A percentile compares a stretch with the other conserved stretches of the same genome.
Evolutionary conservation across 73 alveolate genomes (phyloP).

Genomic region (Paramecium biaurelia): DNA sequence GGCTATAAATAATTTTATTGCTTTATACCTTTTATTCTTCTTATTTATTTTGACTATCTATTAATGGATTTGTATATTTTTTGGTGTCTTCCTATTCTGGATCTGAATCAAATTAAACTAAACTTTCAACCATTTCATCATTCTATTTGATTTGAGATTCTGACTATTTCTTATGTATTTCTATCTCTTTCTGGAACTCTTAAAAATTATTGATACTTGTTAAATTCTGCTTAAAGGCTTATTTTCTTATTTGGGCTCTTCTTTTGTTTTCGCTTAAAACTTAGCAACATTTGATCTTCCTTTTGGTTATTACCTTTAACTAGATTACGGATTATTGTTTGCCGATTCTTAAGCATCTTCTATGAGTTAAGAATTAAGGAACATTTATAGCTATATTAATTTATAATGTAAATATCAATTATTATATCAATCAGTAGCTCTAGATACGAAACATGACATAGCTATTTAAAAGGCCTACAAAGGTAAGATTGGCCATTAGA

Average conservation of each 20-base stretch:
- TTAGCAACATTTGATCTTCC: neutral
- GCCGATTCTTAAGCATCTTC: neutral
- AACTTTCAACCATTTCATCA: neutral
- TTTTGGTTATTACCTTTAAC: neutral
- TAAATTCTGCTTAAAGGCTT: conserved; percentile 15
- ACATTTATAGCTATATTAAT: neutral
- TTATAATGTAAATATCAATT: neutral
- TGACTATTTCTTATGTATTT: neutral
- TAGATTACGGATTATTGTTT: neutral
- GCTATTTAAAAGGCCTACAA: neutral
- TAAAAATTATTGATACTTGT: neutral
- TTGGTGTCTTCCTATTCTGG: neutral
- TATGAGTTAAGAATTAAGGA: neutral
- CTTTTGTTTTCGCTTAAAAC: neutral
- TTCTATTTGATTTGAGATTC: neutral
- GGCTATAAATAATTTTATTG: neutral
- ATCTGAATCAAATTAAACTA: neutral
- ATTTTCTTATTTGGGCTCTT: neutral
- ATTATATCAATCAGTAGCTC: neutral
- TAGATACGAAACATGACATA: neutral
- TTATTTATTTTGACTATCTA: neutral
- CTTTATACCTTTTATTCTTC: neutral
- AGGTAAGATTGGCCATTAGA: neutral
- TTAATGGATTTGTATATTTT: neutral
- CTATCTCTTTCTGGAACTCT: neutral